phyloP scores from a whole-genome alignment of 2,329 filamentous ascomycete species.

The Huntiella decipiens region DNA sequence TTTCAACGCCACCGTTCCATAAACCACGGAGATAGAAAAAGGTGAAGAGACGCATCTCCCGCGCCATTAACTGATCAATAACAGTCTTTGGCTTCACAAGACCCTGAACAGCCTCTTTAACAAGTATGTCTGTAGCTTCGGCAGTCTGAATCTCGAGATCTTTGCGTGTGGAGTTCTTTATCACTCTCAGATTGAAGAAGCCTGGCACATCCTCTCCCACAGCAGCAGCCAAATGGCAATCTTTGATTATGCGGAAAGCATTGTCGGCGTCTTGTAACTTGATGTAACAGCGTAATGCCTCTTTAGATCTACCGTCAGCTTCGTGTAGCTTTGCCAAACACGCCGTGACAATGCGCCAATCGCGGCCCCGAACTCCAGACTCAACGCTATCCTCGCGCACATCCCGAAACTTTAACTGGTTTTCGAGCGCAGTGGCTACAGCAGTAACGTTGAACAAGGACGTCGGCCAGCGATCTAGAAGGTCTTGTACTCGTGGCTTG shows the following conservation, averaged over 20 bases:
- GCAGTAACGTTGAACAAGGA: slow-evolving; percentile 66
- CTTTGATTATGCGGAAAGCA: slow-evolving; percentile 67
- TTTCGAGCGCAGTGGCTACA: slow-evolving; percentile 61
- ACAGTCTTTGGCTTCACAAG: slow-evolving; percentile 63
- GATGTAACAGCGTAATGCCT: slow-evolving; percentile 80
- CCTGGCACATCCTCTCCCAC: slow-evolving; percentile 78
- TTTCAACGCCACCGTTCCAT: slow-evolving; percentile 42
- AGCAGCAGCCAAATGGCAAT: slow-evolving; percentile 77
- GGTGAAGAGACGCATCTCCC: slow-evolving; percentile 53
- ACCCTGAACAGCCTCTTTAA: slow-evolving; percentile 68
- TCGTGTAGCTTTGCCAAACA: slow-evolving; percentile 71
- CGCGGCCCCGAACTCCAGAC: slow-evolving; percentile 49
- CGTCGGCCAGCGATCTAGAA: slow-evolving; percentile 68
- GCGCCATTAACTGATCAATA: slow-evolving; percentile 53
- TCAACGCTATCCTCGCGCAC: slow-evolving; percentile 59
- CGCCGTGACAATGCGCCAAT: slow-evolving; percentile 83
- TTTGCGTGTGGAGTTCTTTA: slow-evolving; percentile 44
- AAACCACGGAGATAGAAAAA: slow-evolving; percentile 82
- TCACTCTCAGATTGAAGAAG: slow-evolving; percentile 72
- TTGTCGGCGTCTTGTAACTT: slow-evolving; percentile 79
- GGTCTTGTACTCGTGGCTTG: slow-evolving; percentile 52
- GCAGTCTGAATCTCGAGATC: slow-evolving; percentile 65
- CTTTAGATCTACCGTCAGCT: slow-evolving; percentile 58
- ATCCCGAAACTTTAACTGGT: slow-evolving; percentile 59
- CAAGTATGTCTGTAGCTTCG: slow-evolving; percentile 70